These are phyloP conservation scores for Neurospora sp. DNA, from an alignment of 495 filamentous ascomycete species.

Conservation along the genomic window DNA sequence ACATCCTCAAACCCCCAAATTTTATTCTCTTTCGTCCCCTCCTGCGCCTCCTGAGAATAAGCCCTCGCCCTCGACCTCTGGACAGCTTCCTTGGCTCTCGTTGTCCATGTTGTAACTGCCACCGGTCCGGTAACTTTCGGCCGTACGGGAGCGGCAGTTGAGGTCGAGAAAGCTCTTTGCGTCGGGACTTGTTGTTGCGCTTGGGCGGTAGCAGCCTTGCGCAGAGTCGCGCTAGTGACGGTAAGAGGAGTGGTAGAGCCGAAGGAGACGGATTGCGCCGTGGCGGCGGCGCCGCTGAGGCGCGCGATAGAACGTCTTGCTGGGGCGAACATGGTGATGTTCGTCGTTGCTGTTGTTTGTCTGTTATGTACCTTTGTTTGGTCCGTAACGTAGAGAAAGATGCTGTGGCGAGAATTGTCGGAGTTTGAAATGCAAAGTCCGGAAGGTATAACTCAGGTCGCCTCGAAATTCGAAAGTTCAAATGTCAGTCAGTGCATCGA, in stretches of 20 bases:
- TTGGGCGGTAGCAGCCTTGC: background rate
- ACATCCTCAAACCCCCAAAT: slow-evolving; percentile 41
- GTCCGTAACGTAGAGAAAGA: background rate
- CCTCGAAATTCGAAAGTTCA: background rate
- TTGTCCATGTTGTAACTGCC: background rate
- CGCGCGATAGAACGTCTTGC: background rate
- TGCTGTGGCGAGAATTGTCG: background rate
- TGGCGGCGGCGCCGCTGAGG: background rate
- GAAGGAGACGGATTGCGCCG: background rate
- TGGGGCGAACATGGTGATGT: background rate
- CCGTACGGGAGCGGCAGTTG: background rate
- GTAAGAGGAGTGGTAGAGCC: background rate
- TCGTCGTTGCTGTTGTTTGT: background rate
- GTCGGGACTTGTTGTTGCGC: background rate
- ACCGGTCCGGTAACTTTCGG: background rate
- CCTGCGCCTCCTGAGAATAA: background rate
- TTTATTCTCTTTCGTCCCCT: slow-evolving; percentile 19
- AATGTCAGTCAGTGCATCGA: background rate
- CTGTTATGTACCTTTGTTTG: background rate
- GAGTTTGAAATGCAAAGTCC: background rate
- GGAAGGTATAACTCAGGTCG: background rate
- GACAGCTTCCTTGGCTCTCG: background rate
- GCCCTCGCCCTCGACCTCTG: background rate
- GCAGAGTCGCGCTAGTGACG: background rate
- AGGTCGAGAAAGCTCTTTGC: background rate